phyloP scores from a whole-genome alignment of 257 asterid species.

The Lavandula angustifolia region DNA sequence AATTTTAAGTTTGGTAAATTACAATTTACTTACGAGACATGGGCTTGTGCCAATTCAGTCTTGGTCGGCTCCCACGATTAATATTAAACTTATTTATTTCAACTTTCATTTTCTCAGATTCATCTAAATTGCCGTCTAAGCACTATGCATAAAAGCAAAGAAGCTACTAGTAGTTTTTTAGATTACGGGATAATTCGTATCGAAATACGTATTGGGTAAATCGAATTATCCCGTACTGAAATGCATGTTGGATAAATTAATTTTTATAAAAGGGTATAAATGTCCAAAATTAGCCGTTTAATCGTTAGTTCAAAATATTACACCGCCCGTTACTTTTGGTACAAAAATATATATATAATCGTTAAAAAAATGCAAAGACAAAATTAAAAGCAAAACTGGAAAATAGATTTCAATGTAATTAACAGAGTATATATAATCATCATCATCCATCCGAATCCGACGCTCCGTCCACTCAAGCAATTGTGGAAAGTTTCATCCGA shows the following conservation, averaged over 20 bases:
- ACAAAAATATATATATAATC: slow-evolving; percentile 13
- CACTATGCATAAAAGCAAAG: too few relatives aligned
- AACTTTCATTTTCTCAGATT: not conserved
- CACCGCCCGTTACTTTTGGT: slow-evolving; percentile 29
- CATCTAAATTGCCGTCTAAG: slow-evolving; percentile 37
- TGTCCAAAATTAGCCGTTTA: slow-evolving; percentile 39
- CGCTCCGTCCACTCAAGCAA: slow-evolving; percentile 58
- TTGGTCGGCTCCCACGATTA: slow-evolving; percentile 33
- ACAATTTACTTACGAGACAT: not conserved
- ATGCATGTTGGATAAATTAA: too few relatives aligned
- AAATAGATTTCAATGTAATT: slow-evolving; percentile 20
- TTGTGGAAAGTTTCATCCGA: slow-evolving; percentile 22
- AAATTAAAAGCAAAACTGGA: slow-evolving; percentile 38
- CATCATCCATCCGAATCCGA: slow-evolving; percentile 28
- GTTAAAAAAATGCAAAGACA: slow-evolving; percentile 1
- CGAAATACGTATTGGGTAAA: too few relatives aligned
- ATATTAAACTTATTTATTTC: not conserved
- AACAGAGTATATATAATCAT: slow-evolving; percentile 29
- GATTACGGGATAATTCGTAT: too few relatives aligned
- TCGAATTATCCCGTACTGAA: too few relatives aligned
- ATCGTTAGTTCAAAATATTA: slow-evolving; percentile 27
- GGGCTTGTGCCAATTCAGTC: slow-evolving; percentile 31
- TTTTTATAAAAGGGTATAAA: too few relatives aligned
- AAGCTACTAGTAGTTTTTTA: too few relatives aligned
- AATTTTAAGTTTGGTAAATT: not conserved